phyloP scores from a whole-genome alignment of 352 stramenopile species.

The Blastocystis sp. region DNA sequence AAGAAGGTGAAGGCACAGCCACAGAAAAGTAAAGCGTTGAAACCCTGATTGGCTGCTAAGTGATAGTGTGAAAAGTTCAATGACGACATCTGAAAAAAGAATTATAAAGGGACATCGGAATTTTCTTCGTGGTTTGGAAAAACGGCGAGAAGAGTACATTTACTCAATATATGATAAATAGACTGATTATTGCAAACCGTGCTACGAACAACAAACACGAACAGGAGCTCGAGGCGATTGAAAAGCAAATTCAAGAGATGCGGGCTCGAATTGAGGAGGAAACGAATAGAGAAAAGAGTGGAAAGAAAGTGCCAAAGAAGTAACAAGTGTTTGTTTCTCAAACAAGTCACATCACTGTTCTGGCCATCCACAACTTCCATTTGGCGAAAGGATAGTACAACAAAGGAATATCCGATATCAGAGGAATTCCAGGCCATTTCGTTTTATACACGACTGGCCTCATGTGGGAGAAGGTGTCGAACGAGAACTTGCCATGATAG shows the following conservation, averaged over 20 bases:
- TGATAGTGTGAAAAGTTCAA: neutral
- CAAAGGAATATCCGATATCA: conserved; percentile 9
- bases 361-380: conserved; percentile 13
- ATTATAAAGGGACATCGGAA: conserved; percentile 39
- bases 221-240: neutral
- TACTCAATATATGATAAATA: neutral
- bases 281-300: neutral
- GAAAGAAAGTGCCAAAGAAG: neutral
- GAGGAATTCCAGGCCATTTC: conserved; percentile 18
- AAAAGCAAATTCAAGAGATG: conserved; percentile 24
- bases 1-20: neutral
- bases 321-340: neutral
- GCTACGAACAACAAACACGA: conserved; percentile 50
- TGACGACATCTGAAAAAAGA: neutral
- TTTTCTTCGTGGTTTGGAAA: conserved; percentile 46
- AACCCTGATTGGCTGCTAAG: neutral
- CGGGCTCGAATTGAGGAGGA: neutral
- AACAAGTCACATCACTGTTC: neutral
- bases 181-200: conserved; percentile 30
- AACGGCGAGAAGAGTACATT: conserved; percentile 14
- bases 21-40: neutral
- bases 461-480: conserved; percentile 64
- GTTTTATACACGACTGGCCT: conserved; percentile 51
- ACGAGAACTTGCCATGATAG: conserved; percentile 73
- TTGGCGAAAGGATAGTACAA: conserved; percentile 20